Evolutionary conservation across 306 rosid species (phyloP).

Genomic region (Senna siamea): DNA sequence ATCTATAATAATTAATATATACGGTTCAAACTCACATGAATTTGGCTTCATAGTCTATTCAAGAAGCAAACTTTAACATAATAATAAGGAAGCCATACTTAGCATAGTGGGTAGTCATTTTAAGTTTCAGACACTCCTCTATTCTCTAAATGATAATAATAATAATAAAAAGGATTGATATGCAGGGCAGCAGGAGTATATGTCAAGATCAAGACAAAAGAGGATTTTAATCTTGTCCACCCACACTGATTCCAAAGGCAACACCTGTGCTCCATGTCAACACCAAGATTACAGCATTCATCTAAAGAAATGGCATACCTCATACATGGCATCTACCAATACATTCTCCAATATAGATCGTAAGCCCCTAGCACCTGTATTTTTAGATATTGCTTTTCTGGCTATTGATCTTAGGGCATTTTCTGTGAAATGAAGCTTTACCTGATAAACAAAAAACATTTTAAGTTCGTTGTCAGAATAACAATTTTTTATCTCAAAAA

Average conservation of each 20-base stretch:
- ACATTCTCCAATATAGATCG: constrained; percentile 79
- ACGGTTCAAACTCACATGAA: not conserved
- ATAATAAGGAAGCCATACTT: constrained; percentile 1
- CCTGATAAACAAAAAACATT: constrained; percentile 56
- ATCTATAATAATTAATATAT: not conserved
- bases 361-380: constrained; percentile 91
- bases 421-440: constrained; percentile 76
- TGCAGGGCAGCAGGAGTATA: not conserved
- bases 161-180: not conserved
- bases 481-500: not conserved
- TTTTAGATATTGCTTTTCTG: constrained; percentile 82
- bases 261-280: constrained; percentile 13
- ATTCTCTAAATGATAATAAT: not conserved
- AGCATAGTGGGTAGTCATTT: not conserved
- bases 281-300: not conserved
- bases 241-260: not conserved
- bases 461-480: constrained; percentile 29
- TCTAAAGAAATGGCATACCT: constrained; percentile 56
- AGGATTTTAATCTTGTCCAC: not conserved
- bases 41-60: not conserved
- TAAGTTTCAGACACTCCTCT: not conserved
- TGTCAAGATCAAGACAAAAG: not conserved
- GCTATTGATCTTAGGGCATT: constrained; percentile 73
- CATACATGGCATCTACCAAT: constrained; percentile 95
- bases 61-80: not conserved